These are phyloP conservation scores for Ascochyta viciae-villosae DNA, from an alignment of 2,329 filamentous ascomycete genomes.

Conservation along the genomic window DNA sequence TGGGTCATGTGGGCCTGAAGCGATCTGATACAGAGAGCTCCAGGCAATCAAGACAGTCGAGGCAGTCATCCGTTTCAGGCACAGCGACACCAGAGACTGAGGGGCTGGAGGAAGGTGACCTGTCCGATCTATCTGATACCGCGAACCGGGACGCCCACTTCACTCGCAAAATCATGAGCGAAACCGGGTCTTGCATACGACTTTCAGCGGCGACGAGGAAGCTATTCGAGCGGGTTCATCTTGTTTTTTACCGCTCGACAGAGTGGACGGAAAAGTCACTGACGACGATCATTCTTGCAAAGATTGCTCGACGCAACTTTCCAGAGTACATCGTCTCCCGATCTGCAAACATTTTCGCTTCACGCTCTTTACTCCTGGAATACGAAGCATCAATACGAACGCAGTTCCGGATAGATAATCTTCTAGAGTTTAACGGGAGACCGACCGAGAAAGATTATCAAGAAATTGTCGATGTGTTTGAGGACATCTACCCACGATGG, in stretches of 20 bases:
- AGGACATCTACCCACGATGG: conserved; percentile 84
- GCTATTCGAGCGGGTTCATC: conserved; percentile 90
- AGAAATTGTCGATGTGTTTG: conserved; percentile 73
- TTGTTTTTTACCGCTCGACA: conserved; percentile 94
- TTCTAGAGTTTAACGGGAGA: conserved; percentile 80
- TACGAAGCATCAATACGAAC: conserved; percentile 87
- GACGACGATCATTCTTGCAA: conserved; percentile 91
- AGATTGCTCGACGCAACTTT: conserved; percentile 86
- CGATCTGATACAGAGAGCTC: conserved; percentile 68
- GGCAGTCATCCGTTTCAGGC: conserved; percentile 53
- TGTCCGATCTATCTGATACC: conserved; percentile 52
- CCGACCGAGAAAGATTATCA: conserved; percentile 70
- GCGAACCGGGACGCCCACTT: conserved; percentile 77
- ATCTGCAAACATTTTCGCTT: conserved; percentile 86
- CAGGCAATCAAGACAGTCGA: conserved; percentile 58
- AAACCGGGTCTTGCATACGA: conserved; percentile 83
- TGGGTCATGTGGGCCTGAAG: conserved; percentile 73
- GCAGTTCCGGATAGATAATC: conserved; percentile 80
- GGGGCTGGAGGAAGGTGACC: conserved; percentile 29
- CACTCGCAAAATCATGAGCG: conserved; percentile 75
- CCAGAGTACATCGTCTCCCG: conserved; percentile 89
- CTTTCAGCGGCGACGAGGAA: conserved; percentile 75
- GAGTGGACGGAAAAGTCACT: conserved; percentile 98
- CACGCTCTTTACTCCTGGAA: conserved; percentile 77
- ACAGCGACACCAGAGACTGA: conserved; percentile 46